Percentiles rank a stretch among this genome's conserved stretches.
Evolutionary conservation across 306 rosid species (phyloP).

Genomic region (apple (Malus domestica)): DNA sequence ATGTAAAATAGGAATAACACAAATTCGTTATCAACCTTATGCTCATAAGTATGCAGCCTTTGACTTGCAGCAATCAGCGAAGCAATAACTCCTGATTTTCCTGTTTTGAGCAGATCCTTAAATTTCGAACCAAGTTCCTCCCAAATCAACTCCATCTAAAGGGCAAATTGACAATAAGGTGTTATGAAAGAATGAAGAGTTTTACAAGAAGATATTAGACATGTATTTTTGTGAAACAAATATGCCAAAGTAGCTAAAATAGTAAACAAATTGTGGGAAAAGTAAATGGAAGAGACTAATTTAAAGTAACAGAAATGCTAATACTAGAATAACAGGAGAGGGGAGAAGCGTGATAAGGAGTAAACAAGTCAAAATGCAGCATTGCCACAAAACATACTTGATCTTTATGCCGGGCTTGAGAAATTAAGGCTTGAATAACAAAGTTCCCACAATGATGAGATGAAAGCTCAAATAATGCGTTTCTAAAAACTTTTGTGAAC

Average conservation of each 20-base stretch:
- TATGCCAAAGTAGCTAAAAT: conserved; percentile 4
- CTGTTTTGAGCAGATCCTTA: conserved; percentile 63
- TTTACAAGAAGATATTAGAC: background rate
- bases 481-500: conserved; percentile 54
- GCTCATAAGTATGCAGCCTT: conserved; percentile 69
- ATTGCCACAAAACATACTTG: conserved; percentile 38
- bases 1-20: background rate
- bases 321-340: background rate
- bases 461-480: conserved; percentile 70
- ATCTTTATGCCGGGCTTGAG: conserved; percentile 42
- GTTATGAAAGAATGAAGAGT: background rate
- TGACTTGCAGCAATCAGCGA: conserved; percentile 70
- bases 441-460: conserved; percentile 81
- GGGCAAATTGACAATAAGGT: conserved; percentile 10
- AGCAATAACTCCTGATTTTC: conserved; percentile 89
- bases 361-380: background rate
- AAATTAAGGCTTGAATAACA: conserved; percentile 84
- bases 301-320: background rate
- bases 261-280: background rate
- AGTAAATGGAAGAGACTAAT: background rate
- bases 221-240: conserved; percentile 2
- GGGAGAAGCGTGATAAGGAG: background rate
- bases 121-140: conserved; percentile 72
- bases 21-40: conserved; percentile 42
- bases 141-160: conserved; percentile 77